Conservation (phyloP, 2,329 filamentous ascomycete species). For the Ramularia collo-cygni region DNA sequence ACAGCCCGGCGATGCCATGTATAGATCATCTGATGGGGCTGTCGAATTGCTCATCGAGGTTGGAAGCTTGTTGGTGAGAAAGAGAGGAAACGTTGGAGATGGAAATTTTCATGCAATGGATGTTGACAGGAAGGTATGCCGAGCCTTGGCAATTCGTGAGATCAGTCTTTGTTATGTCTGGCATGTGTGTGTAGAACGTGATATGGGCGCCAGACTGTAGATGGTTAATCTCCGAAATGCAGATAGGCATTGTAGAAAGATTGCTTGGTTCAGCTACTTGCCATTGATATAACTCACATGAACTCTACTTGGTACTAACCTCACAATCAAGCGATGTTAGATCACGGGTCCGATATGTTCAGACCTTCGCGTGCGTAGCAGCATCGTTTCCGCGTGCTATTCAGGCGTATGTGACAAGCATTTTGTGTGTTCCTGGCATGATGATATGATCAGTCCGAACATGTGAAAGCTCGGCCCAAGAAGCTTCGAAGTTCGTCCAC, state of each 20-base stretch:
- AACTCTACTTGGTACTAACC: no score
- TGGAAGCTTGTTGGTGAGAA: no score
- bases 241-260: background rate
- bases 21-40: no score
- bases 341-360: background rate
- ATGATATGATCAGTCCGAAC: constrained; percentile 2
- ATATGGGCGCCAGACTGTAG: background rate
- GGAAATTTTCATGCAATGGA: no score
- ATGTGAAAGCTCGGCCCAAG: no score
- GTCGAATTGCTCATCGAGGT: no score
- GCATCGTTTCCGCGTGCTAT: background rate
- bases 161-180: constrained; percentile 1
- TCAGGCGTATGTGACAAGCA: background rate
- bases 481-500: no score
- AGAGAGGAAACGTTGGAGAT: no score
- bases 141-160: background rate
- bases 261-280: background rate
- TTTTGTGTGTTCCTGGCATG: background rate
- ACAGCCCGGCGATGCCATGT: constrained; percentile 1
- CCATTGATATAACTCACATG: no score
- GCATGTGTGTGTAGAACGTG: background rate
- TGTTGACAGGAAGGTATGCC: no score
- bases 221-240: background rate
- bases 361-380: background rate
- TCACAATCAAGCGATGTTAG: background rate